phyloP scores from a whole-genome alignment of 768 basidiomycete genomes.

The Coprinopsis strossmayeri region DNA sequence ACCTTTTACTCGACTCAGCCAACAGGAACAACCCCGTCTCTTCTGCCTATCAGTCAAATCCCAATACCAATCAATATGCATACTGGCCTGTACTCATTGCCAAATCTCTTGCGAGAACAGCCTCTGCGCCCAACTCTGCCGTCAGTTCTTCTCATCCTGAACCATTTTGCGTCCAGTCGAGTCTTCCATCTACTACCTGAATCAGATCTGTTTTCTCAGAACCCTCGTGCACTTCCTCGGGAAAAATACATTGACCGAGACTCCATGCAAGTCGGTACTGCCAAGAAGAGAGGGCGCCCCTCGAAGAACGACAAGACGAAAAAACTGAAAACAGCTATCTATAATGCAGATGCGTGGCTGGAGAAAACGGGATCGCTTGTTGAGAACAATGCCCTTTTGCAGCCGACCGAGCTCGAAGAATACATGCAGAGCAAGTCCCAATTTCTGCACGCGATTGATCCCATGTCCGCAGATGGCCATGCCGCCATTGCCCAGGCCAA shows the following conservation, averaged over 20 bases:
- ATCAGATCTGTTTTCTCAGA: slow-evolving; percentile 41
- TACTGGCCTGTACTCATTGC: neutral
- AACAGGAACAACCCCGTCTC: slow-evolving; percentile 38
- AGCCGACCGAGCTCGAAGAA: slow-evolving; percentile 13
- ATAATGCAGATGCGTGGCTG: slow-evolving; percentile 44
- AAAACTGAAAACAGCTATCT: slow-evolving; percentile 44
- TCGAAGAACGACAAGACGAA: slow-evolving; percentile 52
- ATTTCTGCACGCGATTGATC: slow-evolving; percentile 34
- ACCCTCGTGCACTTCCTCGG: slow-evolving; percentile 62
- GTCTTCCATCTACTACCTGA: slow-evolving; percentile 58
- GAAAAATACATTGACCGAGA: slow-evolving; percentile 50
- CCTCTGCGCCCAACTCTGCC: slow-evolving; percentile 13
- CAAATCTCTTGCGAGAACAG: neutral
- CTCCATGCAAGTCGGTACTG: slow-evolving; percentile 17
- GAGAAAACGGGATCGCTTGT: slow-evolving; percentile 6
- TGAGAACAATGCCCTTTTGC: no score
- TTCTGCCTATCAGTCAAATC: slow-evolving; percentile 47
- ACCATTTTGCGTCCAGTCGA: slow-evolving; percentile 36
- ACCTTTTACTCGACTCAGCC: slow-evolving; percentile 69
- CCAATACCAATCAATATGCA: slow-evolving; percentile 54
- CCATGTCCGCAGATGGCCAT: slow-evolving; percentile 16
- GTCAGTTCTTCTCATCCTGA: slow-evolving; percentile 43
- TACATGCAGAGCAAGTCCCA: slow-evolving; percentile 29
- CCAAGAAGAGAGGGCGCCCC: slow-evolving; percentile 59
- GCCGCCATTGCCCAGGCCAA: slow-evolving; percentile 40